A percentile compares a stretch with the other conserved stretches of the same genome.
These are phyloP conservation scores for Solanum peruvianum DNA, from an alignment of 257 asterid genomes.

Conservation along the genomic window DNA sequence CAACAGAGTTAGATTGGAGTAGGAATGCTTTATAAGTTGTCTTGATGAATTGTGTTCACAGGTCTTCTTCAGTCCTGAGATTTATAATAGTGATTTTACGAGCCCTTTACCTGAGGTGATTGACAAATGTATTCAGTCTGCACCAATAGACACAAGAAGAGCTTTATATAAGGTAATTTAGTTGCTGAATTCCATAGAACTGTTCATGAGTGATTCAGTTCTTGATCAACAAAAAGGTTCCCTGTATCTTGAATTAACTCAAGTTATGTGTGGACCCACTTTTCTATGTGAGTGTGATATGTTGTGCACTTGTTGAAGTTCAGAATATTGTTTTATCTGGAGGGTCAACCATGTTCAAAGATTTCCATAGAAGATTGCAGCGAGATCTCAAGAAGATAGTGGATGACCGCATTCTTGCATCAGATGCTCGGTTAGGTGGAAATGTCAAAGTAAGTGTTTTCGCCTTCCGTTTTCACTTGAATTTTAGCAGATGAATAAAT, in stretches of 20 bases:
- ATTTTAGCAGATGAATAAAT: neutral
- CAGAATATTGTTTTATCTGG: conserved; percentile 94
- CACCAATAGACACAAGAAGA: conserved; percentile 98
- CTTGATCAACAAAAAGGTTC: neutral
- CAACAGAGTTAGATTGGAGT: neutral
- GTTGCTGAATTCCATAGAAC: neutral
- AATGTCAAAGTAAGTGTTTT: conserved; percentile 39
- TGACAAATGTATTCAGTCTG: conserved; percentile 93
- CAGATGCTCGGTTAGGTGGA: conserved; percentile 59
- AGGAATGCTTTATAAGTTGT: neutral
- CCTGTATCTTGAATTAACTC: neutral
- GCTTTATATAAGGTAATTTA: conserved; percentile 75
- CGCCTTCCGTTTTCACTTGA: neutral
- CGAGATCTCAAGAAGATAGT: conserved; percentile 82
- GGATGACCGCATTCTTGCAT: conserved; percentile 50
- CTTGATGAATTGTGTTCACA: conserved; percentile 20
- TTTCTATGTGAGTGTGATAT: neutral
- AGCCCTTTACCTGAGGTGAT: conserved; percentile 81
- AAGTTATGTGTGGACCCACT: neutral
- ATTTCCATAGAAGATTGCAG: conserved; percentile 78
- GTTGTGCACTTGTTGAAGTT: conserved; percentile 5
- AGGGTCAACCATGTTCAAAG: conserved; percentile 97
- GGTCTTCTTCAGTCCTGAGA: conserved; percentile 96
- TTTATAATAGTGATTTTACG: conserved; percentile 52
- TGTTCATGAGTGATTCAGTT: conserved; percentile 2